Conservation (phyloP, 805 yeast species). For the Wickerhamiella qilinensis region DNA sequence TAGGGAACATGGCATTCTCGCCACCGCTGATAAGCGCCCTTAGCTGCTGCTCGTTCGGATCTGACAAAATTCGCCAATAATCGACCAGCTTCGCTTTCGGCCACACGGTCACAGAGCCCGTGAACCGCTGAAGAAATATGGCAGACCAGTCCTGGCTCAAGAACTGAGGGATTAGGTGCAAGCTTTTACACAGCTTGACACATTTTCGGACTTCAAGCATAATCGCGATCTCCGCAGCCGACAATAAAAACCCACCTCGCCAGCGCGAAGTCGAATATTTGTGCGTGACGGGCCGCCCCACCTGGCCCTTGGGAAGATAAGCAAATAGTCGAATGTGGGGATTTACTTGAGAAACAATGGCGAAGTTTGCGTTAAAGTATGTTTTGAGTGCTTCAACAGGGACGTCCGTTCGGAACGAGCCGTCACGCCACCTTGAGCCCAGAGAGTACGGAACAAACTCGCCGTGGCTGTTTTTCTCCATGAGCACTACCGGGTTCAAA, state of each 20-base stretch:
- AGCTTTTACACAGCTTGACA: slow-evolving; percentile 46
- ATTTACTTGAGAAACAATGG: slow-evolving; percentile 67
- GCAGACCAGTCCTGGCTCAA: slow-evolving; percentile 70
- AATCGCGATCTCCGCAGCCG: slow-evolving; percentile 54
- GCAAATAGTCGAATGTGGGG: slow-evolving; percentile 67
- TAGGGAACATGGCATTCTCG: slow-evolving; percentile 49
- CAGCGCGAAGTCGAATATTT: slow-evolving; percentile 35
- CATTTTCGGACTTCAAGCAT: slow-evolving; percentile 65
- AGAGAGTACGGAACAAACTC: slow-evolving; percentile 49
- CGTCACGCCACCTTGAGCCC: slow-evolving; percentile 68
- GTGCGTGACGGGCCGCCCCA: slow-evolving; percentile 60
- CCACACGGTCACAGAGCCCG: slow-evolving; percentile 65
- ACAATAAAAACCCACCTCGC: slow-evolving; percentile 62
- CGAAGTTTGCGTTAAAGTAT: slow-evolving; percentile 59
- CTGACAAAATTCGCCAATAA: slow-evolving; percentile 46
- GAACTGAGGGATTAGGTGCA: slow-evolving; percentile 52
- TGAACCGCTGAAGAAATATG: slow-evolving; percentile 55
- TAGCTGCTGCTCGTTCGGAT: slow-evolving; percentile 46
- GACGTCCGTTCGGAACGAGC: slow-evolving; percentile 61
- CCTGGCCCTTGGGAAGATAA: slow-evolving; percentile 65
- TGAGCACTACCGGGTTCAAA: slow-evolving; percentile 59
- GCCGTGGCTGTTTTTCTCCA: slow-evolving; percentile 39
- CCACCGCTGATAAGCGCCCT: slow-evolving; percentile 43
- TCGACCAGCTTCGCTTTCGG: slow-evolving; percentile 47
- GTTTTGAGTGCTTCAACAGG: slow-evolving; percentile 61